Conservation (phyloP, 2,329 filamentous ascomycete genomes). For the Monosporascus sp. region DNA sequence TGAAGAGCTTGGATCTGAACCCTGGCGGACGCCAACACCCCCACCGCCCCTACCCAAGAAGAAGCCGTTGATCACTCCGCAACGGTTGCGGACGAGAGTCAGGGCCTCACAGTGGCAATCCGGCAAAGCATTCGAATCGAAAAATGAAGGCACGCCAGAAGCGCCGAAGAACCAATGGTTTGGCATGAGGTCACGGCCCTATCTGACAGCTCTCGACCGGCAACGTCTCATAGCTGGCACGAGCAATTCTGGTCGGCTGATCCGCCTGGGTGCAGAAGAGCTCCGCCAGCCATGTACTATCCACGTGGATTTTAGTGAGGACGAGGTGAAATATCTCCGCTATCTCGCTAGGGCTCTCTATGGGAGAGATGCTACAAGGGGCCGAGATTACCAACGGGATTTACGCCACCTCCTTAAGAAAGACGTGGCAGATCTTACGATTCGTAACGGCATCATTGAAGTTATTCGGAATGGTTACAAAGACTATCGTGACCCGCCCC, state of each 20-base stretch:
- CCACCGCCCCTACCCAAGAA: slow-evolving; percentile 6
- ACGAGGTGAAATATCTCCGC: slow-evolving; percentile 21
- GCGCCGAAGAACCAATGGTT: slow-evolving; percentile 13
- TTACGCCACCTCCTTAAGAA: slow-evolving; percentile 25
- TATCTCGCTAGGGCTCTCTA: slow-evolving; percentile 18
- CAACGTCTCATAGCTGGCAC: slow-evolving; percentile 11
- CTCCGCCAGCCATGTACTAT: slow-evolving; percentile 11
- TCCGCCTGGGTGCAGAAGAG: slow-evolving; percentile 6
- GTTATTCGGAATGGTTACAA: slow-evolving; percentile 15
- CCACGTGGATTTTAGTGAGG: slow-evolving; percentile 24
- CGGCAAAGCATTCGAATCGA: slow-evolving; percentile 14
- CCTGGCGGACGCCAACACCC: slow-evolving; percentile 1
- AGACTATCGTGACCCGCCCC: slow-evolving; percentile 12
- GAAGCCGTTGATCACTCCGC: slow-evolving; percentile 9
- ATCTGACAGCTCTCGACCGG: slow-evolving; percentile 14
- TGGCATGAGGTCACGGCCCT: slow-evolving; percentile 17
- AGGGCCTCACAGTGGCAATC: slow-evolving; percentile 25
- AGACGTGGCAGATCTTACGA: slow-evolving; percentile 1
- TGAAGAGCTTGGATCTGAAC: neutral
- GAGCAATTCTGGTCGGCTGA: slow-evolving; percentile 1
- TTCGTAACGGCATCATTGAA: slow-evolving; percentile 10
- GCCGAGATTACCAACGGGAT: slow-evolving; percentile 14
- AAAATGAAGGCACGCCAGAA: slow-evolving; percentile 7
- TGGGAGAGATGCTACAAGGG: slow-evolving; percentile 7
- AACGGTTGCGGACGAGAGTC: slow-evolving; percentile 16